Evolutionary conservation across 257 asterid genomes (phyloP).

Genomic region (Catharanthus roseus): DNA sequence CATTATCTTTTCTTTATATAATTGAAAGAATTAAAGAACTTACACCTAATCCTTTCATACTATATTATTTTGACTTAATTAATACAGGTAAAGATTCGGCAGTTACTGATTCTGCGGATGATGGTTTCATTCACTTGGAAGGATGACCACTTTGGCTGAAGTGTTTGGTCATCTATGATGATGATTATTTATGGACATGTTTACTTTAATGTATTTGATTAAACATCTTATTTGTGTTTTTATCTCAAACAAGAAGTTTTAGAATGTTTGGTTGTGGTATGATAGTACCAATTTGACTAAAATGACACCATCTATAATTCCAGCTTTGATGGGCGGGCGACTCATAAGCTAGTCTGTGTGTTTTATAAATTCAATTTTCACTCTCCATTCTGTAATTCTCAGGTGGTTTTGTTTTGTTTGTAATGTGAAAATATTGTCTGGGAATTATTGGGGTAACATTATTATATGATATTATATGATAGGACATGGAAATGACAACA

Average conservation of each 20-base stretch:
- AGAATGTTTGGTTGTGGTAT: background rate
- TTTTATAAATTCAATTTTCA: too few species aligned
- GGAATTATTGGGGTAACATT: too few species aligned
- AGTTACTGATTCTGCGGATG: background rate
- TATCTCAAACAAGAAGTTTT: background rate
- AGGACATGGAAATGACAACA: too few species aligned
- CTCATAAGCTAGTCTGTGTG: too few species aligned
- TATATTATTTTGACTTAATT: background rate
- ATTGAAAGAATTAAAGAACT: background rate
- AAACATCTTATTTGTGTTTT: background rate
- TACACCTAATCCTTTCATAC: background rate
- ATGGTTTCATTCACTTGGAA: slow-evolving; percentile 3
- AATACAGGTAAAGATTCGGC: slow-evolving; percentile 15
- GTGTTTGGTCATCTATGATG: background rate
- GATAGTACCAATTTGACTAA: background rate
- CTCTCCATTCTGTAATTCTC: too few species aligned
- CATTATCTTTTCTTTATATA: background rate
- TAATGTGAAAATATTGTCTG: too few species aligned
- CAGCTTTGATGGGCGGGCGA: too few species aligned
- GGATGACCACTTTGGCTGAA: background rate
- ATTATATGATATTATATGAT: too few species aligned
- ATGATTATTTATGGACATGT: background rate
- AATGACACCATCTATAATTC: too few species aligned
- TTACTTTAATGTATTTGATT: background rate
- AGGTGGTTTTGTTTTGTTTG: too few species aligned